Evolutionary conservation across 805 yeast species (phyloP), one percentile per base, ranked within the genome.

Genomic region (Sugiyamaella marilandica): DNA sequence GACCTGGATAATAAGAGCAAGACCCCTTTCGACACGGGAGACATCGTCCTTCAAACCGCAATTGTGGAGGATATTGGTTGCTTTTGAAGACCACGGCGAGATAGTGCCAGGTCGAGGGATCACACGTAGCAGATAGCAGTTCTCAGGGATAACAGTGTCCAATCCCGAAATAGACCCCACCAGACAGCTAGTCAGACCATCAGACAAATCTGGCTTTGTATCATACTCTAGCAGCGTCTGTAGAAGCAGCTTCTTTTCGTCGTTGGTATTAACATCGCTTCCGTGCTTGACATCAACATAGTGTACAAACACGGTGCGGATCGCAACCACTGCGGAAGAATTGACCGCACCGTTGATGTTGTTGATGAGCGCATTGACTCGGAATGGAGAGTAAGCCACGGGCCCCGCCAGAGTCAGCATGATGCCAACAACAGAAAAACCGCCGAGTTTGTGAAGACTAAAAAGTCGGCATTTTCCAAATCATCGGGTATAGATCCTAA

Each of bases 21-120:
- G 61, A 54, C 99, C 99, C 65, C 99, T 82, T 74, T 94, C 99
- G 53, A 94, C 83, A 63, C 98, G 80, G 64, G 82, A 87, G 47
- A 94, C 76, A 55, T 77, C 79, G 16, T 77, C 75, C 36, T 75
- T 79, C 55, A 94, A 77, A 9, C 97, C 97, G 72, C 96, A 88
- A 52, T 87, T 95, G 52, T 83, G 81, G 49, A 91, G 80, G 60
- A 94, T 94, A 71, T 94, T 92, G 39, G 99, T 91, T 26, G 99
- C 99, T 73, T 94, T 94, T 11, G 98, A 91, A 9, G 97, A 88
- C 99, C 99, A 94, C 33, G 99, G 98, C 24, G 98, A 91, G 59
- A 94, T 92, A 10, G 99, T 94, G 56, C 99, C 99, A 7, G 90
- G 75, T 69, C 98, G 82, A 43, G 99, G 99, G 49, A 90, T 76